Evolutionary conservation across 139 green algal species (phyloP), one percentile per base, ranked within the genome.

Genomic region (Coelastrella sp.): DNA sequence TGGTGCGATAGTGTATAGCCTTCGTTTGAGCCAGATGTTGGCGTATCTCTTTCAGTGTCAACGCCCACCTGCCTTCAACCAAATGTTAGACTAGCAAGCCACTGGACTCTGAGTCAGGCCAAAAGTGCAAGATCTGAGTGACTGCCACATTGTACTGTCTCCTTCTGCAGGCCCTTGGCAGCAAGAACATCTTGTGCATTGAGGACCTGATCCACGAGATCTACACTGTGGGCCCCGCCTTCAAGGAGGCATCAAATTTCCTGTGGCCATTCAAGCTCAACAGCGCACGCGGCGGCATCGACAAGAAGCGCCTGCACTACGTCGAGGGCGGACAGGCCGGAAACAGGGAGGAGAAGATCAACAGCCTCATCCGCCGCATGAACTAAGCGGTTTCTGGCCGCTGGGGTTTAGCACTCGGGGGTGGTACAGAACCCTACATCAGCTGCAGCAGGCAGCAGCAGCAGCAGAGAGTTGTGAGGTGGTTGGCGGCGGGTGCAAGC

Each of bases 171-270:
- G 85, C 54, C 8, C 94, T 99, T 90, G 97, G 97, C 92, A 96
- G 98, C 94, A 92, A 98, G 91, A 93, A 94, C 92, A 99, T 99
- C 94, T 98, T 99, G 95, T 99, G 98, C 94, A 94, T 99, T 84
- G 98, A 99, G 97, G 98, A 99, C 95, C 95, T 99, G 59, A 94
- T 99, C 11, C 98, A 99, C 90, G 97, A 99, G 97, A 98, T 99
- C 92, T 96, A 94, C 95, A 99, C 96, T 58, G 96, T 96, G 74
- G 98, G 98, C 85, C 97, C 98, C 58, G 90, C 95, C 93, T 99
- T 99, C 97, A 99, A 99, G 95, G 92, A 98, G 95, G 97, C 94
- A 75, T 97, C 94, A 94, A 99, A 99, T 96, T 99, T 99, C 96
- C 95, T 99, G 89, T 99, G 98, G 97, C 81, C 81, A 23, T 78